Percentiles rank a stretch among this genome's conserved stretches.
Conservation (phyloP, 2,329 filamentous ascomycete species). For the Truncatella angustata region DNA sequence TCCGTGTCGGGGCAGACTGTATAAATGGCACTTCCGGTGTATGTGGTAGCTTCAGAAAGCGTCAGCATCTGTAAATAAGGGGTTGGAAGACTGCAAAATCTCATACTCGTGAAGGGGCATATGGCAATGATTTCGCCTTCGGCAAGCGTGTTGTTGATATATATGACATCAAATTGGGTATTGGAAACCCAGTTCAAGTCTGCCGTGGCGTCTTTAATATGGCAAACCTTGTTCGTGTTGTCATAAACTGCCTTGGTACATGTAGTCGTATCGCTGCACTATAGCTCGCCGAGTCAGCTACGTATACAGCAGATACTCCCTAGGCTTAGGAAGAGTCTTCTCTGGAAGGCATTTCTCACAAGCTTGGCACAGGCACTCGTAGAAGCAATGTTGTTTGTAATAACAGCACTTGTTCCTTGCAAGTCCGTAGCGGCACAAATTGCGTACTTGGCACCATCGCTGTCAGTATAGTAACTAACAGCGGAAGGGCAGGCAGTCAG, state of each 20-base stretch:
- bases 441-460: constrained; percentile 1
- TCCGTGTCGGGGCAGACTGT: constrained; percentile 6
- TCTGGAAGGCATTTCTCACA: neutral
- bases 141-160: constrained; percentile 1
- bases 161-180: constrained; percentile 1
- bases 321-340: too few relatives aligned
- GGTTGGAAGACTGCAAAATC: too few relatives aligned
- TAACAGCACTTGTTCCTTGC: neutral
- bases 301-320: neutral
- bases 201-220: constrained; percentile 7
- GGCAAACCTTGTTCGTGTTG: neutral
- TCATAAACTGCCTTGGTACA: constrained; percentile 4
- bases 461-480: neutral
- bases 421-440: constrained; percentile 1
- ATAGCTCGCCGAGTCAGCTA: neutral
- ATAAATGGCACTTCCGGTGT: neutral
- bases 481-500: neutral
- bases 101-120: neutral
- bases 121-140: constrained; percentile 1
- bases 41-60: neutral
- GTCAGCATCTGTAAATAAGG: too few relatives aligned
- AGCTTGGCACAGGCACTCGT: neutral
- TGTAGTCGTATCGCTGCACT: neutral
- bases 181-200: neutral
- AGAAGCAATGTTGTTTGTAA: neutral